These are phyloP conservation scores for Ceratonia siliqua DNA, from an alignment of 306 rosid species.

Conservation along the genomic window DNA sequence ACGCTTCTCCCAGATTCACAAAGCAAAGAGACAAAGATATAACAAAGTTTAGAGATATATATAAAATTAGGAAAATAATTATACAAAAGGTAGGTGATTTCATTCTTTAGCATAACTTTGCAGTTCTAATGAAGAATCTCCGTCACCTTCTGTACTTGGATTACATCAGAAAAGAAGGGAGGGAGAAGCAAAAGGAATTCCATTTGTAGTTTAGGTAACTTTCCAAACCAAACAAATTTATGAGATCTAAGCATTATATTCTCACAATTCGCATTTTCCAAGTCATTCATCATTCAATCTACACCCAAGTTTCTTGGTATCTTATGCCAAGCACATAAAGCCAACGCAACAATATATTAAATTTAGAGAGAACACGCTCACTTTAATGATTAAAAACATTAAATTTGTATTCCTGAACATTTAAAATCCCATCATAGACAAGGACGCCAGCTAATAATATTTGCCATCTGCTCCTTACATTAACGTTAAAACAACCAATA, in stretches of 20 bases:
- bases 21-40: neutral
- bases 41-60: neutral
- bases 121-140: neutral
- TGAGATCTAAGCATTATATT: neutral
- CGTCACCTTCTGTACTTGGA: neutral
- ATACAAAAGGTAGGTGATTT: neutral
- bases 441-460: neutral
- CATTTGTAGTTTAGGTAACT: neutral
- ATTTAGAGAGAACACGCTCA: neutral
- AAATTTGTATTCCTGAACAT: neutral
- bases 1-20: neutral
- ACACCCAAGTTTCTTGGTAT: too few relatives aligned
- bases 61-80: neutral
- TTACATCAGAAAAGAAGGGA: neutral
- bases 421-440: neutral
- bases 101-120: neutral
- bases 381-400: neutral
- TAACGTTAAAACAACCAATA: neutral
- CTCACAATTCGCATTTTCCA: neutral
- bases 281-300: neutral
- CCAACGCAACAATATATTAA: neutral
- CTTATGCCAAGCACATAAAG: neutral
- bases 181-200: conserved; percentile 11
- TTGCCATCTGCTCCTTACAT: neutral
- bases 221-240: conserved; percentile 12